Evolutionary conservation across 495 filamentous ascomycete genomes (phyloP).

Genomic region (Annulohypoxylon moriforme): DNA sequence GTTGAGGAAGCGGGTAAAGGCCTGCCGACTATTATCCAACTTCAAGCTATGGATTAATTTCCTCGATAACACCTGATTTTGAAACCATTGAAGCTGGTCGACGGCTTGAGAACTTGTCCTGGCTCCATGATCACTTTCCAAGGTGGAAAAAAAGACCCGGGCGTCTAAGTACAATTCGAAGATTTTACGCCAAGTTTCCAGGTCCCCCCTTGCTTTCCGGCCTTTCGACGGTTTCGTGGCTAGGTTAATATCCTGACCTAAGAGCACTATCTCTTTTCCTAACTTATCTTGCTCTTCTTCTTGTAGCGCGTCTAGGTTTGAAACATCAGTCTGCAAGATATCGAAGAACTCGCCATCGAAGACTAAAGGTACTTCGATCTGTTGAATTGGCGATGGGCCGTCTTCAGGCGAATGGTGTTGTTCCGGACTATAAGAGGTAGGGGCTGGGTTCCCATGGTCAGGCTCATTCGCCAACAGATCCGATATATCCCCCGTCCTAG

Average conservation of each 20-base stretch:
- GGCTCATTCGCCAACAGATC: not conserved
- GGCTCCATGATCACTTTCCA: slow-evolving; percentile 68
- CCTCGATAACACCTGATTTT: slow-evolving; percentile 63
- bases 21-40: slow-evolving; percentile 63
- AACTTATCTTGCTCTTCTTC: slow-evolving; percentile 65
- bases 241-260: slow-evolving; percentile 67
- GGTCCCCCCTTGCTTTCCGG: slow-evolving; percentile 66
- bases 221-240: slow-evolving; percentile 66
- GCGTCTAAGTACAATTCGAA: slow-evolving; percentile 77
- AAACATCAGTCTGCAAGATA: slow-evolving; percentile 70
- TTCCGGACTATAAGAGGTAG: not conserved
- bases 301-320: slow-evolving; percentile 69
- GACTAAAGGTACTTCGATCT: slow-evolving; percentile 72
- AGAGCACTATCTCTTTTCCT: slow-evolving; percentile 60
- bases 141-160: slow-evolving; percentile 77
- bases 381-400: slow-evolving; percentile 39
- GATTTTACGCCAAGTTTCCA: slow-evolving; percentile 77
- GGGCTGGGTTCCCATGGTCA: not conserved
- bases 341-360: slow-evolving; percentile 77
- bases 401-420: not conserved
- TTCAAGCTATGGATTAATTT: slow-evolving; percentile 67
- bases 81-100: slow-evolving; percentile 68
- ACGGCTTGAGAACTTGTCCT: slow-evolving; percentile 64
- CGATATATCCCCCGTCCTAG: slow-evolving; percentile 30
- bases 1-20: slow-evolving; percentile 70